Percentiles rank a stretch among this genome's conserved stretches.
Conservation (phyloP, 352 stramenopile genomes). For the Pythium pyrilobum region DNA sequence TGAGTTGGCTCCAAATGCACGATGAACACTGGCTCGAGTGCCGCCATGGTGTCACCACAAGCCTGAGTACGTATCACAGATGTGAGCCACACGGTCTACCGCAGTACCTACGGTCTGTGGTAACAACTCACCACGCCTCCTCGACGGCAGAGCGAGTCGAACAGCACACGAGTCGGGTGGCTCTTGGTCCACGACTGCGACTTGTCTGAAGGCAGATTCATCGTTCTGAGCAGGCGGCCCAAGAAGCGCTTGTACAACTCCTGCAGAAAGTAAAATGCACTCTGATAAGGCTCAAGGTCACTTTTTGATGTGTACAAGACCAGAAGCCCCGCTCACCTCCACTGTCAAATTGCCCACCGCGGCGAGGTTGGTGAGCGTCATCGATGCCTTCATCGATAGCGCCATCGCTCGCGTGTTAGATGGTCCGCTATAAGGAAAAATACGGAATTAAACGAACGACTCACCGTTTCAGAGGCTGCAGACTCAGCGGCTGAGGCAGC, state of each 20-base stretch:
- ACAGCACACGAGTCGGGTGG: slow-evolving; percentile 51
- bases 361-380: slow-evolving; percentile 31
- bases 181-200: slow-evolving; percentile 53
- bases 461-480: slow-evolving; percentile 47
- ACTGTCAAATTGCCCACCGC: slow-evolving; percentile 21
- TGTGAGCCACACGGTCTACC: background rate
- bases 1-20: slow-evolving; percentile 57
- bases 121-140: slow-evolving; percentile 37
- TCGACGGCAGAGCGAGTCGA: slow-evolving; percentile 72
- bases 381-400: slow-evolving; percentile 42
- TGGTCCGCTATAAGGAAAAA: too few relatives aligned
- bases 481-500: slow-evolving; percentile 47
- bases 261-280: slow-evolving; percentile 17
- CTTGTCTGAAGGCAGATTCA: slow-evolving; percentile 39
- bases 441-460: background rate
- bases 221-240: slow-evolving; percentile 43
- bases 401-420: too few relatives aligned
- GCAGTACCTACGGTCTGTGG: background rate
- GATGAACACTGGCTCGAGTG: slow-evolving; percentile 58
- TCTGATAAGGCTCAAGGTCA: background rate
- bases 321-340: slow-evolving; percentile 25
- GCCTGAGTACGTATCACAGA: slow-evolving; percentile 24
- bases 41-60: slow-evolving; percentile 48
- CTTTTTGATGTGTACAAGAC: too few relatives aligned
- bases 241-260: slow-evolving; percentile 52